These are phyloP conservation scores for Phytopythium vexans DNA, from an alignment of 352 stramenopile species.

Conservation along the genomic window DNA sequence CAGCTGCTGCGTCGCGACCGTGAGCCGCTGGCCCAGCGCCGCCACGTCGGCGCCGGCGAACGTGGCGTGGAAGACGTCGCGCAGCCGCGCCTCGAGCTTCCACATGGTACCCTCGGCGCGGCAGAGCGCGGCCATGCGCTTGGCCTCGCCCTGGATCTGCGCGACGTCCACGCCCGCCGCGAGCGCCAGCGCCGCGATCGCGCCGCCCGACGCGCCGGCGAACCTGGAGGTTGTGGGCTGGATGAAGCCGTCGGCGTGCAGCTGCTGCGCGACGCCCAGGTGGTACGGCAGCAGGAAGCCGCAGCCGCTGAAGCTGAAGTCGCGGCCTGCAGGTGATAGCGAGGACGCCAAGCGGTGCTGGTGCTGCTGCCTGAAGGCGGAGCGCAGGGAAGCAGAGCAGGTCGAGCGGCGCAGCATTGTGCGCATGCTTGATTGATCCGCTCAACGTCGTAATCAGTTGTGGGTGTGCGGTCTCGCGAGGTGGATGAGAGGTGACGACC, in stretches of 20 bases:
- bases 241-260: slow-evolving; percentile 51
- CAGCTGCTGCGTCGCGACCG: slow-evolving; percentile 65
- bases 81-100: slow-evolving; percentile 62
- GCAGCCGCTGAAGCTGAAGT: slow-evolving; percentile 79
- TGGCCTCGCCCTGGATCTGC: slow-evolving; percentile 60
- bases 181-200: slow-evolving; percentile 61
- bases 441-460: too few species aligned
- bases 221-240: slow-evolving; percentile 39
- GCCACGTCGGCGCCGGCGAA: slow-evolving; percentile 47
- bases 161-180: slow-evolving; percentile 47
- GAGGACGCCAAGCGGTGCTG: too few species aligned
- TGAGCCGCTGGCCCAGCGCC: slow-evolving; percentile 42
- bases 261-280: slow-evolving; percentile 58
- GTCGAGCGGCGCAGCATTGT: too few species aligned
- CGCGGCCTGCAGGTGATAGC: background rate
- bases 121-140: slow-evolving; percentile 52
- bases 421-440: too few species aligned
- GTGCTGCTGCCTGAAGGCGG: too few species aligned
- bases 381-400: too few species aligned
- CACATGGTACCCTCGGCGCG: slow-evolving; percentile 51
- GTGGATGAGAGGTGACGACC: too few species aligned
- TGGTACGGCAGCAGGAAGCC: slow-evolving; percentile 83
- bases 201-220: slow-evolving; percentile 67
- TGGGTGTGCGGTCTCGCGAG: too few species aligned
- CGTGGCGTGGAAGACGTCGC: slow-evolving; percentile 42